Evolutionary conservation across 495 filamentous ascomycete species (phyloP), one percentile per base, ranked within the genome.

Genomic region (Chaetomium cochliodes): DNA sequence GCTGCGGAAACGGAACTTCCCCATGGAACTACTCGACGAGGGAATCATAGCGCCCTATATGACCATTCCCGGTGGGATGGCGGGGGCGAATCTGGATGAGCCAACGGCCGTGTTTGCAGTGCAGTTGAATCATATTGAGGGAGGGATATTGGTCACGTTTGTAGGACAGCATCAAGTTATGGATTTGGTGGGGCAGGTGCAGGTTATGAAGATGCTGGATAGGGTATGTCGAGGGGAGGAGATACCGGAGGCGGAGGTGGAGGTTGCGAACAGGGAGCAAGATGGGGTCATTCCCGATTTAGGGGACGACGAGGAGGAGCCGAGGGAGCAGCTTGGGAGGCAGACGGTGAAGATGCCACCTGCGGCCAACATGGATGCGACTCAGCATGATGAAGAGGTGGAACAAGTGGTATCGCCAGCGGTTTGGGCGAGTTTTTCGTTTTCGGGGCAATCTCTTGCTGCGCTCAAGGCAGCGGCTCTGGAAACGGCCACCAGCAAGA

Each of bases 1-100:
- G 20, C 69, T 86, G 4, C 73, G 75, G 58, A 15, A 69, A 54
- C 76, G 73, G 62, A 67, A 73, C 0, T 85, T 81, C 50, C 82
- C 84, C 6, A 72, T 84, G n/a, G 65, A 63, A n/a, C 78, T 87
- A 83, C 75, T 87, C 4, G 76, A 86, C 59, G 82, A 82, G 64
- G 68, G 58, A 3, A 25, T 79, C 37, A 69, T 86, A 58, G 77
- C 79, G 16, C 81, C 84, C 37, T 70, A 78, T 53, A 79, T 72
- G 16, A 84, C 83, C 6, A 52, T 85, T 6, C 75, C 78, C 58
- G 61, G 62, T 15, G 57, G 58, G 9, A 60, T 66, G 25, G 64
- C 67, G 9, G 55, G 66, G 15, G 16, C 62, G 18, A 55, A 23
- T 12, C 63, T 70, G 13, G 72, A 76, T 15, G 33, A 37, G 5